Conservation (phyloP, 371 early-diverging fungal genomes). For the Sanchytrium tribonematis region DNA sequence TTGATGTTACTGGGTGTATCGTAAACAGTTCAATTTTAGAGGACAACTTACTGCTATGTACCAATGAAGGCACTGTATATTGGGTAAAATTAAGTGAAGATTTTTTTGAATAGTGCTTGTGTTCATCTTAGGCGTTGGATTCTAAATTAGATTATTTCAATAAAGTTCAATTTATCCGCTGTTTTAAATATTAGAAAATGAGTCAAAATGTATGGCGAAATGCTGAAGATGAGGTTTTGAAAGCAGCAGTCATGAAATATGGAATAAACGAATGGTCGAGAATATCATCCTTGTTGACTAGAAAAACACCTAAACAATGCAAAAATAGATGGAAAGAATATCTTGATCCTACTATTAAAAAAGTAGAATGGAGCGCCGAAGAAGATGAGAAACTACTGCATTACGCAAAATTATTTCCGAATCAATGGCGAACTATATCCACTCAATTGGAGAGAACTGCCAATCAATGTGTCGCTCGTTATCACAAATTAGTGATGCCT, state of each 20-base stretch:
- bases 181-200: too few species aligned
- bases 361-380: slow-evolving; percentile 92
- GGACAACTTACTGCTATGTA: too few species aligned
- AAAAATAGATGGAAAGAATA: slow-evolving; percentile 96
- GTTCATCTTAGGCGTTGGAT: too few species aligned
- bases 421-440: slow-evolving; percentile 93
- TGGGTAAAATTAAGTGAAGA: too few species aligned
- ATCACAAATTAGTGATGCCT: slow-evolving; percentile 75
- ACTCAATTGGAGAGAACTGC: slow-evolving; percentile 92
- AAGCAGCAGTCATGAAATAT: slow-evolving; percentile 66
- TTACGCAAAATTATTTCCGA: slow-evolving; percentile 91
- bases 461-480: slow-evolving; percentile 84
- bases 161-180: too few species aligned
- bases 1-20: too few species aligned
- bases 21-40: too few species aligned
- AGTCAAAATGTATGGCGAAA: slow-evolving; percentile 33
- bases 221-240: slow-evolving; percentile 76
- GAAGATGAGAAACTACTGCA: slow-evolving; percentile 90
- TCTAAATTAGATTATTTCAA: too few species aligned
- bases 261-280: slow-evolving; percentile 96
- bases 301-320: slow-evolving; percentile 90
- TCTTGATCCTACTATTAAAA: slow-evolving; percentile 90
- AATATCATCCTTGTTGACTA: slow-evolving; percentile 70
- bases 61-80: too few species aligned
- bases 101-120: too few species aligned